Evolutionary conservation across 202 grass and related monocot genomes (phyloP), one percentile per base, ranked within the genome.

Genomic region (Setaria viridis): DNA sequence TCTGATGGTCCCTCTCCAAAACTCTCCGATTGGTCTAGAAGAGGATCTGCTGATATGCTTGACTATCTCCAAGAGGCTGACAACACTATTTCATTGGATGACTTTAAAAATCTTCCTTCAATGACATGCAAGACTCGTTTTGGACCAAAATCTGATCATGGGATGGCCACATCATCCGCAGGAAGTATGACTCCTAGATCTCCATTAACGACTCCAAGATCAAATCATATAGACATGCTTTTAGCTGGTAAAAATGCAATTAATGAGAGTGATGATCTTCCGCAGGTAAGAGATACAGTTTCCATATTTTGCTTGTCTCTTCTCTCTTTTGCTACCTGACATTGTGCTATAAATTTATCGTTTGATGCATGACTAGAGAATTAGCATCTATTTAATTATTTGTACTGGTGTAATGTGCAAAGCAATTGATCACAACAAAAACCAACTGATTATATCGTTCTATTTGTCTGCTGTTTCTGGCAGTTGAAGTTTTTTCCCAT

Each of bases 81-180:
- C 53, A 94, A 81, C 85, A 84, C 94, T 48, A 86, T 99, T 83
- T 91, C 88, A 60, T 90, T 99, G 45, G 97, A 99, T 79, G 97
- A 99, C 65, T 77, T 99, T 75, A 99, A 97, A 85, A 94, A 91
- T 76, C 79, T 84, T 69, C 91, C 95, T 80, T 90, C 90, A 21
- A 93, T 99, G 94, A 93, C 92, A 80, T 99, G 92, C 88, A 99
- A 97, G 76, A 94, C 97, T 76, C 97, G 97, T 81, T 94, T 97
- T 87, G 92, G 92, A 29, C 87, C 85, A 39, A 99, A 99, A 89
- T 99, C 97, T 91, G 97, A 99, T 87, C 90, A 97, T 41, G 94
- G 94, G 81, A 94, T 99, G 94, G 67, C 97, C n/a, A 97, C 94
- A 71, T 99, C 97, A 84, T 99, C 97, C 12, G 94, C 94, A 54